These are phyloP conservation scores for Fragaria iinumae DNA, from an alignment of 306 rosid species.

Conservation along the genomic window DNA sequence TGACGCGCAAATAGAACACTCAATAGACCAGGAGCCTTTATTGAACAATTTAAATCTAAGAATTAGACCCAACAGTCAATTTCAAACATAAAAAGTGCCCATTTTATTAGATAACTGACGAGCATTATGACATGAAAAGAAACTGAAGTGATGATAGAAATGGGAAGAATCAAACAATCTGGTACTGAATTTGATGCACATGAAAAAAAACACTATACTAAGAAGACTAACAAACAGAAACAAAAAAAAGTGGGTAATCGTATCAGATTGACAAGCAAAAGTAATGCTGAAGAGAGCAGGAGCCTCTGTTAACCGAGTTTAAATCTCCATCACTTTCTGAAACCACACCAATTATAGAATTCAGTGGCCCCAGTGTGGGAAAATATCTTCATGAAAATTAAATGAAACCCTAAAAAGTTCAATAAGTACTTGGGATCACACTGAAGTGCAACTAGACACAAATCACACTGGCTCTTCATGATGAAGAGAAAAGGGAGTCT, in stretches of 20 bases:
- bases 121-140: not conserved
- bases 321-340: not conserved
- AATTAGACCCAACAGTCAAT: not conserved
- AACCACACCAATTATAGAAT: not conserved
- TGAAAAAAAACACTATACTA: not conserved
- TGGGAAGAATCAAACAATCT: not conserved
- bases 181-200: not conserved
- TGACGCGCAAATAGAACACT: constrained; percentile 33
- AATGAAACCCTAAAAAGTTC: not conserved
- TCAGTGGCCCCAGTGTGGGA: not conserved
- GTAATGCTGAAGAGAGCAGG: not conserved
- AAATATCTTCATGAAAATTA: not conserved
- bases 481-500: not conserved
- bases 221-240: not conserved
- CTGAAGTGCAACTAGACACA: not conserved
- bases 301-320: not conserved
- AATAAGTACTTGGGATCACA: not conserved
- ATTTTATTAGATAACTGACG: not conserved
- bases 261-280: not conserved
- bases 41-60: not conserved
- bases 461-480: not conserved
- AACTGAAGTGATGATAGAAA: not conserved
- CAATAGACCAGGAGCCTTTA: constrained; percentile 22
- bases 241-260: not conserved
- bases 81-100: not conserved